Evolutionary conservation across 208 protist species (phyloP).

Genomic region (Entamoeba moshkovskii): DNA sequence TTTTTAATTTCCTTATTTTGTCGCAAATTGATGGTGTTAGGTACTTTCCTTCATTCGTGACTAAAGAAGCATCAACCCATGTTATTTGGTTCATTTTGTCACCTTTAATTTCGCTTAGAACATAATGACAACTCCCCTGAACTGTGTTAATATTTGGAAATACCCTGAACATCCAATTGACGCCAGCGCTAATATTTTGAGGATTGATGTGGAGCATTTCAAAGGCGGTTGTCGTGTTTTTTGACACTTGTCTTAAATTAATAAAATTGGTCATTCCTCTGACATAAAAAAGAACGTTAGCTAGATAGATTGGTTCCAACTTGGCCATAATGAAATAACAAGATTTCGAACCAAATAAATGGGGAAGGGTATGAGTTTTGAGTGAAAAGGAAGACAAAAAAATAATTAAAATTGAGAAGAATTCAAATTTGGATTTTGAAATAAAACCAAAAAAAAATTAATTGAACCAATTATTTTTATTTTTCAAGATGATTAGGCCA

Average conservation of each 20-base stretch:
- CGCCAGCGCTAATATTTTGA: background rate
- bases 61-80: background rate
- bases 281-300: background rate
- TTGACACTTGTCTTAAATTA: background rate
- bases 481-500: background rate
- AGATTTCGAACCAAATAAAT: no score
- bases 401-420: no score
- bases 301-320: background rate
- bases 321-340: no score
- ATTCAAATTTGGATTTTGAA: no score
- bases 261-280: background rate
- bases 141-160: background rate
- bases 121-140: no score
- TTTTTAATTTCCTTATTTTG: background rate
- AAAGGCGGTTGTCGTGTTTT: background rate
- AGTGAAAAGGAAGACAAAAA: no score
- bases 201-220: background rate
- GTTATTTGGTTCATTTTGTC: background rate
- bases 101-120: background rate
- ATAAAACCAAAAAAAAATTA: no score
- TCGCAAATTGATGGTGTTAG: background rate
- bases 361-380: no score
- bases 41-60: background rate
- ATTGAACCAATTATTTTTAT: no score
- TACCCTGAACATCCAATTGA: background rate